phyloP scores from a whole-genome alignment of 2,329 filamentous ascomycete genomes.

The Phialophora macrospora region DNA sequence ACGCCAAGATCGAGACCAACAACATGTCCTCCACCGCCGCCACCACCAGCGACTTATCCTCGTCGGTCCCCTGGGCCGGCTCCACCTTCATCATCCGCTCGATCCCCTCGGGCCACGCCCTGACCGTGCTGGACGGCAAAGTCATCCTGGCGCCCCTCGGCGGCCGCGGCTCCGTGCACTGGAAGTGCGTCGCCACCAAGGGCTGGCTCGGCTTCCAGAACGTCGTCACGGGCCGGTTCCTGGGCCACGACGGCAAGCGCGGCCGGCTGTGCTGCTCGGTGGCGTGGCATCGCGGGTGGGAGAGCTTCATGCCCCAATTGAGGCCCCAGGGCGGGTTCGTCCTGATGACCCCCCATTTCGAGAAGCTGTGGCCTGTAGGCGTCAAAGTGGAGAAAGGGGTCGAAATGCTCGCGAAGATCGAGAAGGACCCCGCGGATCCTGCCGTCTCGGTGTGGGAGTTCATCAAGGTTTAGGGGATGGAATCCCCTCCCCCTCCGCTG shows the following conservation, averaged over 20 bases:
- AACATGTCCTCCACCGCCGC: neutral
- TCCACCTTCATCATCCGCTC: conserved; percentile 6
- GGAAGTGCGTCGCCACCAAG: conserved; percentile 1
- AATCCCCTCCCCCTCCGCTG: neutral
- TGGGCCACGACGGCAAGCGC: conserved; percentile 1
- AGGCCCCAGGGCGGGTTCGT: neutral
- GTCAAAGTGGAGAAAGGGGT: neutral
- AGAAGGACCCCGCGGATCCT: neutral
- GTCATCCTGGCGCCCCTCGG: neutral
- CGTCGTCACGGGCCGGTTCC: conserved; percentile 3
- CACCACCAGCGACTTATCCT: neutral
- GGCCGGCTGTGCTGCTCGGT: neutral
- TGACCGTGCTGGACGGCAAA: conserved; percentile 1
- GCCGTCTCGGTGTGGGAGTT: conserved; percentile 4
- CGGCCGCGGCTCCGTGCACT: conserved; percentile 3
- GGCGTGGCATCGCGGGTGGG: conserved; percentile 1
- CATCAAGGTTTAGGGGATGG: conserved; percentile 3
- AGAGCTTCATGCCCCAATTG: neutral
- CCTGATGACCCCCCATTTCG: conserved; percentile 3
- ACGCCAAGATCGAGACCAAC: neutral
- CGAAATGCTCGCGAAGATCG: neutral
- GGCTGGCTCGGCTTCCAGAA: conserved; percentile 14
- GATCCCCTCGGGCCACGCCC: neutral
- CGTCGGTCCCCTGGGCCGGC: conserved; percentile 4
- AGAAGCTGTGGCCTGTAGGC: conserved; percentile 1